Evolutionary conservation across 2,329 filamentous ascomycete genomes (phyloP), one percentile per base, ranked within the genome.

Genomic region (Hymenoscyphus albidus): DNA sequence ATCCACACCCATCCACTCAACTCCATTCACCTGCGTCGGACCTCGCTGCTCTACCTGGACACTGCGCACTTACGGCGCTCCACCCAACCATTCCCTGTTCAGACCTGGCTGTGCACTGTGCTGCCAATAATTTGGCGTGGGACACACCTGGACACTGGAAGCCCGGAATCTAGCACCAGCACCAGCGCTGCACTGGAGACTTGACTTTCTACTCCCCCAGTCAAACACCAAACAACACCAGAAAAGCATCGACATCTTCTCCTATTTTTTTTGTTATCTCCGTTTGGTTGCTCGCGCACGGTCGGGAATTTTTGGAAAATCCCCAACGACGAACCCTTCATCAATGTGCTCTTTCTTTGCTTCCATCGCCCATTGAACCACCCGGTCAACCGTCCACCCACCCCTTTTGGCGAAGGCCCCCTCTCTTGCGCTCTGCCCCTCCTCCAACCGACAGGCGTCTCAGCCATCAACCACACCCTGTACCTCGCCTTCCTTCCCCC

Each of bases 51-150:
- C 48, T 54, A 54, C 18, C 18, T 22, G 13, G 48, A 12, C 35
- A 35, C 35, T 35, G 35, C 35, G 9, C 35, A 35, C 6, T 35
- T 35, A 10, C 35, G 35, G 35, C 27, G 3, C 35, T 35, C 35
- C 35, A 35, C 48, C 48, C 22, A n/a, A 54, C 48, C 18, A 27
- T 54, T 54, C 48, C 48, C 48, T 27, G 48, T 54, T 40, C 58
- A 27, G 22, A 27, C 42, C 39, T 58, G n/a, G 39, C 54, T 58
- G 61, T 57, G 54, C 61, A 27, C 54, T 58, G 61, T 57, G 54
- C 61, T 62, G 35, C 61, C 61, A 62, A 57, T 58, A 62, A 62
- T 58, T 62, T 55, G 5, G 16, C 6, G 13, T 22, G 12, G 48
- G 48, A 18, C 16, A 27, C 27, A 27, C 27, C 27, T 27, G 27